Percentiles rank a stretch among this genome's conserved stretches.
Evolutionary conservation across 805 yeast genomes (phyloP).

Genomic region (Yamadazyma akitaensis): DNA sequence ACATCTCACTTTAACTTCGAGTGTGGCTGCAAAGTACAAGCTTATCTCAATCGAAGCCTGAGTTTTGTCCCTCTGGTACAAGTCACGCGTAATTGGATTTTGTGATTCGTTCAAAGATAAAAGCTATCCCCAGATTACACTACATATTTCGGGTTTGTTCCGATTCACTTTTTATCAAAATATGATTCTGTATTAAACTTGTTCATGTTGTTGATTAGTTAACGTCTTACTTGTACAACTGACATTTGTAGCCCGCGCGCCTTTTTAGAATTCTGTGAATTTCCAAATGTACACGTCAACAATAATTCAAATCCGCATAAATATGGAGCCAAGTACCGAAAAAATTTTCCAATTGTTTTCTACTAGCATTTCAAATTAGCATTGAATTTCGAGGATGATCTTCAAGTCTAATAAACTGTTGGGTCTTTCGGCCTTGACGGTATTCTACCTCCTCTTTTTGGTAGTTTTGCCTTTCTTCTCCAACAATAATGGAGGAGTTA

Average conservation of each 20-base stretch:
- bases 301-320: slow-evolving; percentile 4
- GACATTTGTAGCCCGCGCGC: slow-evolving; percentile 1
- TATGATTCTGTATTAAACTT: too few species aligned
- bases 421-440: slow-evolving; percentile 28
- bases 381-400: slow-evolving; percentile 6
- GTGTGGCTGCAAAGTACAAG: too few species aligned
- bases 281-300: slow-evolving; percentile 12
- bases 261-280: slow-evolving; percentile 6
- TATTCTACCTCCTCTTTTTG: slow-evolving; percentile 30
- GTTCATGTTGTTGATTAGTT: too few species aligned
- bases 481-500: slow-evolving; percentile 9
- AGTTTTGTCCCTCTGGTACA: too few species aligned
- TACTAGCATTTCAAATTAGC: background rate
- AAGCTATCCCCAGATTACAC: too few species aligned
- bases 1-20: too few species aligned
- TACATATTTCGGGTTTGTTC: too few species aligned
- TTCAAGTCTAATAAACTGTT: slow-evolving; percentile 14
- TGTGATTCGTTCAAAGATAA: too few species aligned
- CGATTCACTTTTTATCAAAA: too few species aligned
- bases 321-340: slow-evolving; percentile 5
- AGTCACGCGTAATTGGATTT: too few species aligned
- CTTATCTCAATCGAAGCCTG: too few species aligned
- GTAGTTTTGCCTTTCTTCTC: slow-evolving; percentile 35
- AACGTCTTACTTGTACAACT: background rate
- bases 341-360: slow-evolving; percentile 9